Evolutionary conservation across 306 rosid genomes (phyloP).

Genomic region (Cicer arietinum): DNA sequence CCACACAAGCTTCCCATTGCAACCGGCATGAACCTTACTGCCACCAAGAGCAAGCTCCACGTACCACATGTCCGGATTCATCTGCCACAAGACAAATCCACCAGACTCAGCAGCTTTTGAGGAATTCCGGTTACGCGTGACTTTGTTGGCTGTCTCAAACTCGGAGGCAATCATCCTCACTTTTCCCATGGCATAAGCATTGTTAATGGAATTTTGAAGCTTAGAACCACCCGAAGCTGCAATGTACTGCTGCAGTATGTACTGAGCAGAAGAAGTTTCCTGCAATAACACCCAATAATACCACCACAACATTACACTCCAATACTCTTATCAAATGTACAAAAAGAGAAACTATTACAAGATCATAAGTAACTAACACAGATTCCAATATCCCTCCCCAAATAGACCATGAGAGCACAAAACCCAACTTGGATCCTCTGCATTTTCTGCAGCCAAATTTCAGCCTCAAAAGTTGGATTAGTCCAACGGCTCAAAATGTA

Average conservation of each 20-base stretch:
- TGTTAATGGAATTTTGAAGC: conserved; percentile 79
- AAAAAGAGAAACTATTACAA: conserved; percentile 27
- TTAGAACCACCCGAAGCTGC: conserved; percentile 95
- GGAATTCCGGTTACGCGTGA: conserved; percentile 70
- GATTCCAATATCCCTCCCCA: neutral
- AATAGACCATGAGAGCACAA: neutral
- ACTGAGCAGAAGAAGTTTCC: conserved; percentile 98
- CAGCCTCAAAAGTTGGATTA: neutral
- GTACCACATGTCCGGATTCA: conserved; percentile 99
- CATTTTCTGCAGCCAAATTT: neutral
- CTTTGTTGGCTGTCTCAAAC: conserved; percentile 90
- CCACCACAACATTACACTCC: conserved; percentile 12
- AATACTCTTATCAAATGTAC: conserved; percentile 3
- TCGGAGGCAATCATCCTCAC: conserved; percentile 96
- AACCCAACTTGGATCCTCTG: neutral
- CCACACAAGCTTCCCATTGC: conserved; percentile 97
- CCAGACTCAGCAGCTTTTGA: conserved; percentile 89
- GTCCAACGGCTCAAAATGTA: neutral
- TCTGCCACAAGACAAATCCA: conserved; percentile 98
- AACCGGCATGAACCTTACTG: conserved; percentile 98
- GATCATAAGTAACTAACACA: neutral
- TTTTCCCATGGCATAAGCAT: conserved; percentile 98
- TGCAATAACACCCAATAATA: conserved; percentile 50
- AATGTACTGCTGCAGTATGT: conserved; percentile 93
- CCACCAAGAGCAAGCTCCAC: conserved; percentile 99